Evolutionary conservation across 192 early-diverging fungal genomes (phyloP), one percentile per base, ranked within the genome.

Genomic region (Borealophlyctis nickersoniae): DNA sequence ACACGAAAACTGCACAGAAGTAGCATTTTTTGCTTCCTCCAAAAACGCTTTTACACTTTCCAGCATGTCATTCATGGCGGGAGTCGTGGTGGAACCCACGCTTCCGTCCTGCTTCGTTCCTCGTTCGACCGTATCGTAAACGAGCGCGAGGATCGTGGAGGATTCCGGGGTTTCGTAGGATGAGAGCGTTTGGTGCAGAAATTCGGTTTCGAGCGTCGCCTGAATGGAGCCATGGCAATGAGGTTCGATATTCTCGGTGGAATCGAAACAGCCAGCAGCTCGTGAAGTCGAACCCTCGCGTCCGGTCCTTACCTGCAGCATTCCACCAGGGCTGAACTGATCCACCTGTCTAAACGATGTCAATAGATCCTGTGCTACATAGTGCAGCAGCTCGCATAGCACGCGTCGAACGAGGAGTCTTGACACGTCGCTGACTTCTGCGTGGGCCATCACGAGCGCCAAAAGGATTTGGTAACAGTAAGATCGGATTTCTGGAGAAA

Each of bases 141-240:
- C 88, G 50, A 87, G 80, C 34, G 83, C 81, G 61, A 95, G 76
- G 32, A 88, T 79, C 61, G 87, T 79, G 36, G 77, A 77, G 4
- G 91, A 84, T 16, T 75, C 62, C 14, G 83, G 71, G 3, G 84
- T 87, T 62, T 91, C 79, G 73, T 91, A 98, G 63, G 84, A 78
- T 23, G 86, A 72, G 33, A 98, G 67, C 1, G 89, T 92, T 69
- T 88, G 89, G 63, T 92, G 86, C 67, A 97, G 86, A 58, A 96
- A 90, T 71, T 93, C 87, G 56, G 87, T 90, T 74, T 98, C 96
- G 4, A 96, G 73, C 4, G 89, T 91, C n/a, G 91, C 93, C 80
- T 87, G 51, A 4, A 9, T 56, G n/a, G n/a, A n/a, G n/a, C n/a
- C n/a, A 26, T 65, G 32, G 45, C 31, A 55, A 28, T 23, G 7